These are phyloP conservation scores for Mycena indigotica DNA, from an alignment of 768 basidiomycete species.

Conservation along the genomic window DNA sequence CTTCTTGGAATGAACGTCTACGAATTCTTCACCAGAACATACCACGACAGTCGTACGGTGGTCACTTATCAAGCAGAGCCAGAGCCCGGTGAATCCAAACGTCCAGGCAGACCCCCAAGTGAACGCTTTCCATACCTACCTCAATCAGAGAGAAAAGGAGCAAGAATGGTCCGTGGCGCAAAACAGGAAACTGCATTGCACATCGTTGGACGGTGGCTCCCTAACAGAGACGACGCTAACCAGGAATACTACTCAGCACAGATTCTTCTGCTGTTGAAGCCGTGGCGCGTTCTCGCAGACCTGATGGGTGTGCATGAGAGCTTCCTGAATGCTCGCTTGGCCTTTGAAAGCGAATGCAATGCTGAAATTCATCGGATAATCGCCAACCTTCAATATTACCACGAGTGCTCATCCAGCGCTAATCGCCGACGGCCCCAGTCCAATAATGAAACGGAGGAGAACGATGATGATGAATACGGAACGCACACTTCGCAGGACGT, in stretches of 20 bases:
- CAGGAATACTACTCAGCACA: constrained; percentile 28
- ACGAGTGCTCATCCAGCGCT: constrained; percentile 28
- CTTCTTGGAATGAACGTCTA: constrained; percentile 3
- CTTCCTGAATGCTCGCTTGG: constrained; percentile 26
- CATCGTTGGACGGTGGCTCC: constrained; percentile 37
- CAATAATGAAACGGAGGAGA: too few species aligned
- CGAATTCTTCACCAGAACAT: constrained; percentile 6
- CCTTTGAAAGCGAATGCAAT: constrained; percentile 13
- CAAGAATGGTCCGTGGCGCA: constrained; percentile 23
- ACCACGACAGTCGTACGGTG: too few species aligned
- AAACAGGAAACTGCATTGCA: constrained; percentile 37
- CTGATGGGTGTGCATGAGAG: constrained; percentile 26
- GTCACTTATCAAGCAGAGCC: too few species aligned
- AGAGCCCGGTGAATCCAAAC: too few species aligned
- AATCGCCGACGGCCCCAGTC: too few species aligned
- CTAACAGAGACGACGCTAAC: constrained; percentile 23
- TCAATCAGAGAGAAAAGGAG: constrained; percentile 8
- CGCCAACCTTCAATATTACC: constrained; percentile 35
- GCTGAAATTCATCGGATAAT: constrained; percentile 17
- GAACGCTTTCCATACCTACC: constrained; percentile 22
- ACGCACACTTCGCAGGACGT: too few species aligned
- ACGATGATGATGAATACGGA: too few species aligned
- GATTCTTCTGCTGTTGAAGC: constrained; percentile 37
- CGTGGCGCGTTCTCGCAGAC: constrained; percentile 34
- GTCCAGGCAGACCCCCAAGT: constrained; percentile 26